These are phyloP conservation scores for Xylaria flabelliformis DNA, from an alignment of 495 filamentous ascomycete species.

Conservation along the genomic window DNA sequence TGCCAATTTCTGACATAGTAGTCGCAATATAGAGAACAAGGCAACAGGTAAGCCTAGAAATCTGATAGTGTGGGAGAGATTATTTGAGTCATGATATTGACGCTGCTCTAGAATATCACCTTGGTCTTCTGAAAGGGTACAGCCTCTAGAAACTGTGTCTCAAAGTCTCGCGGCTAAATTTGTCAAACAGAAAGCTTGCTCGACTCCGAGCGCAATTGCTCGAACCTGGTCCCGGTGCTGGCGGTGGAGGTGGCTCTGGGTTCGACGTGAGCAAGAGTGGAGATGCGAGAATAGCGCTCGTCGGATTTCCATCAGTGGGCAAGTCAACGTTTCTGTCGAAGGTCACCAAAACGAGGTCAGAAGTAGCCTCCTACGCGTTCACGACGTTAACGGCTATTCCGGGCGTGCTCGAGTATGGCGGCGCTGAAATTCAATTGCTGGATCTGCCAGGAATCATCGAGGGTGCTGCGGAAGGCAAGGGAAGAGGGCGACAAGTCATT, in stretches of 20 bases:
- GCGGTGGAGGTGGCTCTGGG: conserved; percentile 74
- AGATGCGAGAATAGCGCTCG: conserved; percentile 95
- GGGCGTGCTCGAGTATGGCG: conserved; percentile 96
- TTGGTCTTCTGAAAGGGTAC: conserved; percentile 97
- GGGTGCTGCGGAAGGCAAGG: conserved; percentile 95
- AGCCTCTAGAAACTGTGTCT: conserved; percentile 8
- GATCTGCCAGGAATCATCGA: conserved; percentile 99
- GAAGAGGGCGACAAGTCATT: conserved; percentile 94
- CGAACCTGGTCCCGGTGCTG: conserved; percentile 83
- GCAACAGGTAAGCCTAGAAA: conserved; percentile 76
- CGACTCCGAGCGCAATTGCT: conserved; percentile 93
- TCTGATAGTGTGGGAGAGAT: neutral
- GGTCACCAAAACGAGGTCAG: conserved; percentile 97
- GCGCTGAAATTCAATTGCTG: conserved; percentile 97
- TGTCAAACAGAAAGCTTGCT: conserved; percentile 80
- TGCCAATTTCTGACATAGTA: conserved; percentile 34
- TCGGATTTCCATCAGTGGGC: conserved; percentile 97
- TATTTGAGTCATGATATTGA: conserved; percentile 27
- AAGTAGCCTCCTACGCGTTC: conserved; percentile 96
- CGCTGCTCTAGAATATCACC: conserved; percentile 79
- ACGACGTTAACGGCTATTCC: conserved; percentile 98
- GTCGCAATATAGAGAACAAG: conserved; percentile 81
- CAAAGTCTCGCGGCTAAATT: conserved; percentile 1
- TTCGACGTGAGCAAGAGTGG: conserved; percentile 98
- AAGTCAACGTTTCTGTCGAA: conserved; percentile 99